Base-by-base conservation (phyloP, 2,329 filamentous ascomycete species). In the Ampelomyces quisqualis region DNA sequence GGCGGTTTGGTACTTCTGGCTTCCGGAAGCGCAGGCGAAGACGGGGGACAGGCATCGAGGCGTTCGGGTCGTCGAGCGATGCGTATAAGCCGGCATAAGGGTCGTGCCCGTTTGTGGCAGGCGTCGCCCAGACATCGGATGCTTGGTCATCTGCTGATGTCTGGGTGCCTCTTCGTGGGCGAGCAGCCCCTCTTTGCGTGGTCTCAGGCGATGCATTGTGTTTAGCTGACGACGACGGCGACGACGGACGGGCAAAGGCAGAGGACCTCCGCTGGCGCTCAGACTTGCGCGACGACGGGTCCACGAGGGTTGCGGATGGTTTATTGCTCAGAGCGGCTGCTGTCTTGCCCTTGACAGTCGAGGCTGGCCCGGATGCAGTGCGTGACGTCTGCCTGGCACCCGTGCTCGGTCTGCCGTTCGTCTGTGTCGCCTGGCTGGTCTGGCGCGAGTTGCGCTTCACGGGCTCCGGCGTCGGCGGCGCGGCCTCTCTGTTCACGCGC, bases 21-120 rank as follows among this genome's bases (percentile, higher is more conserved):
- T 74, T 75, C 46, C 73, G 73, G 17, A 80, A 69, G 49, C 73
- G 75, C 33, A 81, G 73, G 38, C 72, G 70, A 10, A 74, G 64
- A 23, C 65, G 64, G 10, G 65, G 63, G 9, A 59, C 46, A 5
- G 58, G 50, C 6, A 42, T 46, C 4, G 45, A 51, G 9, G 54
- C 20, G 27, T 61, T 53, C 17, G 53, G 44, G 29, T 47, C 49
- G 20, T 63, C 48, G 26, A 45, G 52, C 21, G 46, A 51, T 10
- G 39, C 53, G 34, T 51, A 58, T 11, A 59, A 45, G 32, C 48
- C 53, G 22, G 50, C 53, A 26, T 60, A 54, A 4, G 49, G 44
- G 34, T 57, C 51, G 35, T 52, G 43, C 17, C 45, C 40, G 33
- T 58, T 48, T 4, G 53, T 46, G 8, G 43, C 38, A 21, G 45